Base-by-base conservation (phyloP, 2,329 filamentous ascomycete genomes). In the Orbilia brochopaga region DNA sequence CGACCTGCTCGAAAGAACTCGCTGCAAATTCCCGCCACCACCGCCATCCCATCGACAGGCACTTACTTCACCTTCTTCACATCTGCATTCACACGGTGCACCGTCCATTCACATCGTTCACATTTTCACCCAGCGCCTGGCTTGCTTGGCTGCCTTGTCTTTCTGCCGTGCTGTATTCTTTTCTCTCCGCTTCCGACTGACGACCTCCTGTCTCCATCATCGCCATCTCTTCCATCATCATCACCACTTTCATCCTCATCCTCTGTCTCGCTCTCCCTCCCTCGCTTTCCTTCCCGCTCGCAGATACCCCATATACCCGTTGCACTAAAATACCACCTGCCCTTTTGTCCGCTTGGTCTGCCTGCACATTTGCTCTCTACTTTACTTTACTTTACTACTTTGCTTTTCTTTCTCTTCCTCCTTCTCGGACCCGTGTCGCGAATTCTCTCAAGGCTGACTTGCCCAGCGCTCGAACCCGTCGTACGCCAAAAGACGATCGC, bases 11-110 rank as follows among this genome's bases (percentile, higher is more conserved):
- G 3, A 8, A 32, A 32, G 4, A 8, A 32, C 27, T 54, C 52
- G 46, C 44, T 44, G 52, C 58, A 63, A 63, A 65, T 65, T 72
- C 67, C 60, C 67, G 60, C 67, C 60, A 65, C 60, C 60, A 65
- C 67, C 67, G 67, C 67, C 66, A 70, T 69, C 58, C 35, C 54
- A 58, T 19, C 19, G 50, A n/a, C 23, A 53, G 23, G 42, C 42
- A 46, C 15, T 46, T 21, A 15, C 4, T 5, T 46, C 15, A 8
- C 27, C 8, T 32, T 8, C 27, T 32, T 32, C 27, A 32, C 27
- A 3, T 32, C 8, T 8, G 8, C 27, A 32, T 32, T 8, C 27
- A 8, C 27, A n/a, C n/a, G n/a, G n/a, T n/a, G n/a, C n/a, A n/a
- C n/a, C n/a, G n/a, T n/a, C n/a, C n/a, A 32, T 32, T 32, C 27